Evolutionary conservation across 805 yeast genomes (phyloP), one percentile per base, ranked within the genome.

Genomic region (Saccharomycopsis sp.): DNA sequence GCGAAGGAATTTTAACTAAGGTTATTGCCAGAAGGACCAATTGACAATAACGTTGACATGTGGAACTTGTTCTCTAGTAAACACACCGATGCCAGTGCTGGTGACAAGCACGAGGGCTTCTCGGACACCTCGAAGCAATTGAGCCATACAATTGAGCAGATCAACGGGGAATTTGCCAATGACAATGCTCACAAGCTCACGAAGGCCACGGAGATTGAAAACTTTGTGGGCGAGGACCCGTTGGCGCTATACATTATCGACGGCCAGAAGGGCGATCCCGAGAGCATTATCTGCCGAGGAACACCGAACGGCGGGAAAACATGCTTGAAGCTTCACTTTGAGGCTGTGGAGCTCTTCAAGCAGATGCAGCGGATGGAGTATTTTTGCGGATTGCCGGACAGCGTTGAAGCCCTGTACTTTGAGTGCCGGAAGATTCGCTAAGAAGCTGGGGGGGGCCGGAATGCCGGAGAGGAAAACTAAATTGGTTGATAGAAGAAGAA

Each of bases 331-430:
- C 26, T 46, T 12, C 32, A 46, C n/a, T 46, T 39, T 31, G 49
- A 46, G 22, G 43, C 40, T 13, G 42, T 46, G 9, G 35, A 39
- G 26, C 36, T 46, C 29, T 46, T 46, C 30, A 46, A 42, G 23
- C 38, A 42, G 18, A 46, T 46, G 49, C 49, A 43, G 27, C 27
- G 35, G 22, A 36, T 46, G 31, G 49, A 46, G 23, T 46, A 46
- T 25, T 46, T 43, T 26, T 46, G 49, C 32, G 34, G 45, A 5
- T 36, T 46, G 19, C 47, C 49, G 6, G 27, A 39, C 26, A 45
- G 42, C 18, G 26, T 40, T 19, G 42, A 34, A 17, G 46, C 46
- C 4, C 40, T 40, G 13, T 40, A 46, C 30, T 46, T 46, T 30
- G 49, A 46, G 36, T 46, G 49, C 39, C 43, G 49, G 26, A 46